A percentile compares a stretch with the other conserved stretches of the same genome.
Evolutionary conservation across 495 filamentous ascomycete genomes (phyloP).

Genomic region (Pyrenopolyporus hunteri): DNA sequence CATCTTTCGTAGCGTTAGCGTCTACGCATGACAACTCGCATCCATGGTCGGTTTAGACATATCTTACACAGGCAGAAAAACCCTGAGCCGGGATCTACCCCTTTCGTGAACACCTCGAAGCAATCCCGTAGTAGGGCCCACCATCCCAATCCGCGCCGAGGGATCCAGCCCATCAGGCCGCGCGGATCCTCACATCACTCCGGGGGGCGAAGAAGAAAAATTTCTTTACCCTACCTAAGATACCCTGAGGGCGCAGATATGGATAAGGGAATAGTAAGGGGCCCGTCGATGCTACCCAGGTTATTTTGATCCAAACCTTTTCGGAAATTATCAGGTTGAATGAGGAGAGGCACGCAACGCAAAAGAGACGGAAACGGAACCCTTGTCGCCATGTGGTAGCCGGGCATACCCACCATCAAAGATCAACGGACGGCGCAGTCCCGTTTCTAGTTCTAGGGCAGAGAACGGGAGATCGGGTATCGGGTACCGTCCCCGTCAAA

Average conservation of each 20-base stretch:
- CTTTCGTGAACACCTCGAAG: slow-evolving; percentile 18
- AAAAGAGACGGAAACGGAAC: slow-evolving; percentile 7
- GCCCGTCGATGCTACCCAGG: slow-evolving; percentile 13
- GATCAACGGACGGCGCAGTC: slow-evolving; percentile 36
- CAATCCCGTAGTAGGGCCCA: slow-evolving; percentile 28
- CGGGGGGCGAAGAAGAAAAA: slow-evolving; percentile 11
- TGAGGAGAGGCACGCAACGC: slow-evolving; percentile 8
- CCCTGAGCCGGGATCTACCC: slow-evolving; percentile 21
- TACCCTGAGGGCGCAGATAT: slow-evolving; percentile 27
- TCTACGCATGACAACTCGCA: too few species aligned
- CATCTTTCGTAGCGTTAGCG: slow-evolving; percentile 5
- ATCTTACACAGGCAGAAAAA: slow-evolving; percentile 11
- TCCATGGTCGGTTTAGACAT: too few species aligned
- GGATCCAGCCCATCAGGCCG: slow-evolving; percentile 34
- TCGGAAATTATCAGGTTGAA: slow-evolving; percentile 40
- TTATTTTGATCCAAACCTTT: slow-evolving; percentile 28
- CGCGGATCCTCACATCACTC: slow-evolving; percentile 16
- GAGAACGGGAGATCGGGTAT: slow-evolving; percentile 37
- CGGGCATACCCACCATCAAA: slow-evolving; percentile 19
- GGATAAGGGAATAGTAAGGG: slow-evolving; percentile 24
- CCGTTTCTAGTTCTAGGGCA: slow-evolving; percentile 32
- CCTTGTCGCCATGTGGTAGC: slow-evolving; percentile 40
- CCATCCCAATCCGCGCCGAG: slow-evolving; percentile 31
- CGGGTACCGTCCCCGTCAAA: slow-evolving; percentile 30
- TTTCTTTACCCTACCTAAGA: not conserved